Base-by-base conservation (phyloP, 1,284 basidiomycete genomes). In the Polyporus tsugae region DNA sequence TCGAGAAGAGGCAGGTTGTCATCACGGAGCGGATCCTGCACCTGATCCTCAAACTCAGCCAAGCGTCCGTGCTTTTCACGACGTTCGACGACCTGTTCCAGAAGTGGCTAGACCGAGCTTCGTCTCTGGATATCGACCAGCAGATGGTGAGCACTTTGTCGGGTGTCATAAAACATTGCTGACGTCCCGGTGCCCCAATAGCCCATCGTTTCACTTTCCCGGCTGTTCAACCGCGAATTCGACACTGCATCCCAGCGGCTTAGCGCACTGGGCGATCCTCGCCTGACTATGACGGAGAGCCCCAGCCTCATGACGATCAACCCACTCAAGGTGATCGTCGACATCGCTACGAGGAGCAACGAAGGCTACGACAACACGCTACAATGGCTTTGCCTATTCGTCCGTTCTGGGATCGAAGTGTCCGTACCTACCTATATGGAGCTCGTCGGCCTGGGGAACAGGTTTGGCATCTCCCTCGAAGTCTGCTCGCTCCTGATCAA, bases 401-500 rank as follows among this genome's bases (percentile, higher is more conserved):
- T 91, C 13, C 82, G 83, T 60, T 93, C 92, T 2, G 92, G 90
- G 0, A 86, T 93, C 17, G 88, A 91, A 38, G 83, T 95, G 19
- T 87, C 92, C 0, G 77, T 83, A 4, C 63, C 79, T 2, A 84
- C 83, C 2, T 88, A 89, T 73, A 78, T 79, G 46, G 83, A 84
- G 49, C 85, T 89, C 44, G 81, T 83, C 6, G 72, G 77, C 13
- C 75, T 87, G 17, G 80, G 85, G 5, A 75, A 75, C n/a, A 75
- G 81, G 33, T 82, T 81, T 64, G 74, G 81, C 6, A 78, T 81
- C 10, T 80, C 83, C 2, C 76, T 91, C 19, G 70, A 79, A 6
- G 83, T 88, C 61, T 83, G 84, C 19, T 76, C 82, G 9, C 73
- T 85, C 36, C 77, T 92, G 4, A 78, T 86, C 22, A 84, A 86